Evolutionary conservation across 1,139 yeast species (phyloP).

Genomic region (Candida tropicalis): DNA sequence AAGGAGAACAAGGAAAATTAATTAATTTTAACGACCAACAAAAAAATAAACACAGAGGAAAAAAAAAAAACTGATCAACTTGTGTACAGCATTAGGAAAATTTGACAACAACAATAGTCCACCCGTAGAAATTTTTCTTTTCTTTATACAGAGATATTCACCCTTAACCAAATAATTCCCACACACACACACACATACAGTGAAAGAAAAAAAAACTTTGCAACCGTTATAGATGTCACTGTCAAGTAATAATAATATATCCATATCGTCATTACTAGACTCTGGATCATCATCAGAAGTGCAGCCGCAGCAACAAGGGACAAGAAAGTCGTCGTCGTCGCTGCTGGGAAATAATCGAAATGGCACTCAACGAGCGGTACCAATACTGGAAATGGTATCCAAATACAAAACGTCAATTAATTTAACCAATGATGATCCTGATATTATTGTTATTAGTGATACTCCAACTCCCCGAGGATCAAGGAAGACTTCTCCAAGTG

Average conservation of each 20-base stretch:
- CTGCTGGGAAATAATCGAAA: background rate
- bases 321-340: conserved; percentile 6
- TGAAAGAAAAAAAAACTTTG: conserved; percentile 3
- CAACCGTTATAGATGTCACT: conserved; percentile 11
- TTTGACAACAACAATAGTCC: background rate
- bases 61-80: background rate
- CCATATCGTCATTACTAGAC: conserved; percentile 28
- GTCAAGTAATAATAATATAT: conserved; percentile 21
- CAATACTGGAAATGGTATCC: conserved; percentile 24
- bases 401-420: conserved; percentile 27
- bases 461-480: conserved; percentile 1
- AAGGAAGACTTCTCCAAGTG: background rate
- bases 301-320: conserved; percentile 7
- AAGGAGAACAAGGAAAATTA: background rate
- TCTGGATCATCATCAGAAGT: conserved; percentile 8
- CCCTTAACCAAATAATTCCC: background rate
- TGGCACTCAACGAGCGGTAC: conserved; percentile 6
- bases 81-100: background rate
- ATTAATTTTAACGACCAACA: background rate
- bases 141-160: background rate
- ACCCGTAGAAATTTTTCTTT: background rate
- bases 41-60: background rate
- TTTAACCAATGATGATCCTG: conserved; percentile 17
- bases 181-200: background rate
- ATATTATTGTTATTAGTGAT: conserved; percentile 16